These are phyloP conservation scores for Ustilago xerochloae DNA, from an alignment of 1,284 basidiomycete species.

Conservation along the genomic window DNA sequence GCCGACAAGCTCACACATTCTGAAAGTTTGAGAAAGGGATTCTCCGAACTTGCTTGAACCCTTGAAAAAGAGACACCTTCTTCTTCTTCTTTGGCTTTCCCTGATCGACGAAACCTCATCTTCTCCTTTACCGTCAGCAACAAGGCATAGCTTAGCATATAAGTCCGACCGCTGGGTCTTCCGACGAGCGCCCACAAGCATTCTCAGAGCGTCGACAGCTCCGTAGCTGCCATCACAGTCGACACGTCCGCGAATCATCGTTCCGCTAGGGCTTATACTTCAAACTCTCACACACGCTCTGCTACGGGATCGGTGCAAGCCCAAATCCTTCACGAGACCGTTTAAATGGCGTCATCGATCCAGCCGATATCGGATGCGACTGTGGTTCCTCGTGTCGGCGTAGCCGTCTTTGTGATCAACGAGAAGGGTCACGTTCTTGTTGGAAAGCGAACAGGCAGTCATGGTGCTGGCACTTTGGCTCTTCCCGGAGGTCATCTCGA, in stretches of 20 bases:
- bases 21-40: not conserved
- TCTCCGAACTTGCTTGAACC: too few species aligned
- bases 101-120: not conserved
- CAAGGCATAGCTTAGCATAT: not conserved
- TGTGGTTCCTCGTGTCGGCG: conserved; percentile 57
- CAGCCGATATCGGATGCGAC: conserved; percentile 43
- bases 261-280: too few species aligned
- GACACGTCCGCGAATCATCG: not conserved
- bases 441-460: conserved; percentile 62
- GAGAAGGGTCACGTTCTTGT: conserved; percentile 51
- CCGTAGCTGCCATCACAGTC: not conserved
- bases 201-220: too few species aligned
- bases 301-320: not conserved
- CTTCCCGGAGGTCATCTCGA: conserved; percentile 68
- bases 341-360: not conserved
- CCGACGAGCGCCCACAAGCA: not conserved
- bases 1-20: not conserved
- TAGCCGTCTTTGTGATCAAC: conserved; percentile 63
- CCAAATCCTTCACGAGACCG: not conserved
- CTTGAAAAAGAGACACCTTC: not conserved
- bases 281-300: not conserved
- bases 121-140: not conserved
- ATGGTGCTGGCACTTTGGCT: conserved; percentile 60
- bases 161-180: not conserved
- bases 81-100: not conserved